Evolutionary conservation across 176 grass and related monocot species (phyloP).

Genomic region (Oryza longistaminata): DNA sequence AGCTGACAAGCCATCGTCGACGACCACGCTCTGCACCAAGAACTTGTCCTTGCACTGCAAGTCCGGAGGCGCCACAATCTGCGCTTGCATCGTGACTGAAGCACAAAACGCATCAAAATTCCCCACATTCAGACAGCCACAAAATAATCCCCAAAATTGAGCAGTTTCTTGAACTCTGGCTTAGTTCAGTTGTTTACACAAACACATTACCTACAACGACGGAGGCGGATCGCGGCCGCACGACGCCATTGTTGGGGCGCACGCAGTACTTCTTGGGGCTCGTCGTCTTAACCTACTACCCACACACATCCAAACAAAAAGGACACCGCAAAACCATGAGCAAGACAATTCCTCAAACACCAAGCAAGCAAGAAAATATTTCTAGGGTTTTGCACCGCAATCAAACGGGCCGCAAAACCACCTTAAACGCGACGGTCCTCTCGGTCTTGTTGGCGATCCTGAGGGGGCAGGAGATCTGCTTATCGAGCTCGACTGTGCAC

Average conservation of each 20-base stretch:
- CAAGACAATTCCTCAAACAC: constrained; percentile 8
- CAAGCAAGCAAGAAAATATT: constrained; percentile 1
- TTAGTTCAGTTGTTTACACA: background rate
- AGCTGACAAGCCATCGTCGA: constrained; percentile 28
- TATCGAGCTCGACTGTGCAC: constrained; percentile 58
- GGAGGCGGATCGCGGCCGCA: constrained; percentile 51
- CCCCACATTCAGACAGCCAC: background rate
- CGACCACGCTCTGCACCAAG: constrained; percentile 60
- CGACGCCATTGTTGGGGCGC: constrained; percentile 70
- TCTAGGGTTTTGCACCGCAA: constrained; percentile 30
- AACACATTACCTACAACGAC: constrained; percentile 58
- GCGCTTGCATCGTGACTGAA: constrained; percentile 74
- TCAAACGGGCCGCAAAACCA: constrained; percentile 35
- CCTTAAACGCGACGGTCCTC: constrained; percentile 69
- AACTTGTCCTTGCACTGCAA: constrained; percentile 86
- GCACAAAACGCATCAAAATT: constrained; percentile 6
- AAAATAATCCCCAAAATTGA: constrained; percentile 13
- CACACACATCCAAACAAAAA: constrained; percentile 25
- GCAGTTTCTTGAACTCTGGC: constrained; percentile 16
- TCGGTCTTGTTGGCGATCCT: constrained; percentile 58
- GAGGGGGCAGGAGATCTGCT: constrained; percentile 70
- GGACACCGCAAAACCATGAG: constrained; percentile 25
- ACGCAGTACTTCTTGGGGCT: constrained; percentile 84
- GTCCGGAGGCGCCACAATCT: constrained; percentile 49
- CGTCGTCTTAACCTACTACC: constrained; percentile 83